Conservation (phyloP, 768 basidiomycete genomes). For the Russula sp. region DNA sequence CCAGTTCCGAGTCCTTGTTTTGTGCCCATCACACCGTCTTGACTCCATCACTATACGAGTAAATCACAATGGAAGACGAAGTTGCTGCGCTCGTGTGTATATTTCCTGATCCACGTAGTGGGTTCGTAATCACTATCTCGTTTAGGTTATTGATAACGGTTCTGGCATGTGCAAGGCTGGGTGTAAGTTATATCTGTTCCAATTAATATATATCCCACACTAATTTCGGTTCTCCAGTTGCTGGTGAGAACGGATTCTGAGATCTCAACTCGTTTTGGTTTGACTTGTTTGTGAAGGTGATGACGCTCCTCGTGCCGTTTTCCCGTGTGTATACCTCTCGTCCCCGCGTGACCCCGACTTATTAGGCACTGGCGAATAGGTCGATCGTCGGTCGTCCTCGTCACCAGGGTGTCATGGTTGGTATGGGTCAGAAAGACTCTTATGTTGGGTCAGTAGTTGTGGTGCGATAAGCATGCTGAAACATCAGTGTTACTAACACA, state of each 20-base stretch:
- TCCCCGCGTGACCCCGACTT: not conserved
- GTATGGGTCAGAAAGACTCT: conserved; percentile 95
- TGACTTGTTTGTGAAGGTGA: conserved; percentile 38
- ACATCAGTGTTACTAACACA: not conserved
- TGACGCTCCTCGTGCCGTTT: conserved; percentile 93
- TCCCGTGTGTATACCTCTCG: conserved; percentile 58
- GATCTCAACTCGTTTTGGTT: not conserved
- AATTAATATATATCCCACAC: not conserved
- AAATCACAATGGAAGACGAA: conserved; percentile 46
- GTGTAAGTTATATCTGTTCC: conserved; percentile 48
- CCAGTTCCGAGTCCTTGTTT: not conserved
- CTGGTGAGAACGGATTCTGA: not conserved
- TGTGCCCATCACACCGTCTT: not conserved
- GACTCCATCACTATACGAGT: not conserved
- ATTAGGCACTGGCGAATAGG: conserved; percentile 8
- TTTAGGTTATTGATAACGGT: conserved; percentile 83
- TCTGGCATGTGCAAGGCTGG: conserved; percentile 99
- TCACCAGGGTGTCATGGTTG: conserved; percentile 94
- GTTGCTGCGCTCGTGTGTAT: conserved; percentile 49
- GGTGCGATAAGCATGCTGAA: not conserved
- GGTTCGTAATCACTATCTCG: conserved; percentile 1
- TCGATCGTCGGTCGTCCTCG: conserved; percentile 90
- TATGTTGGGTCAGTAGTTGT: conserved; percentile 68
- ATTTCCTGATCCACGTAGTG: not conserved
- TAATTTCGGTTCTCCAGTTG: conserved; percentile 3